A percentile compares a stretch with the other conserved stretches of the same genome.
These are phyloP conservation scores for Lagenidium sp. DNA, from an alignment of 352 stramenopile species.

Conservation along the genomic window DNA sequence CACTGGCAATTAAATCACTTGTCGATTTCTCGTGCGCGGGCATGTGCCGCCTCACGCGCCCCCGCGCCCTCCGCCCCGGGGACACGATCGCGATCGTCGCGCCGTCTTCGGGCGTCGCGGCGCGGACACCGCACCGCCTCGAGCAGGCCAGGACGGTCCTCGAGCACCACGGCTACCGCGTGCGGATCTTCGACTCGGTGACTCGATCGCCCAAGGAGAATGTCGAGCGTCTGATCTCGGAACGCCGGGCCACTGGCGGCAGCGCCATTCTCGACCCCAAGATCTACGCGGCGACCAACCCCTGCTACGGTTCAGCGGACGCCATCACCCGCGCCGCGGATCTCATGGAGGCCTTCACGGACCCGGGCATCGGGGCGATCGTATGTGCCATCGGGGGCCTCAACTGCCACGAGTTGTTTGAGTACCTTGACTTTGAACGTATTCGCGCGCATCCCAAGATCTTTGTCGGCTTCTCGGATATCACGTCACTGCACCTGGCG, in stretches of 20 bases:
- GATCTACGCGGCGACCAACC: constrained; percentile 11
- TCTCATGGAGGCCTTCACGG: constrained; percentile 42
- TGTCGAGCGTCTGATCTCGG: neutral
- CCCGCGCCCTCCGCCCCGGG: constrained; percentile 18
- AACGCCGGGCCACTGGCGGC: neutral
- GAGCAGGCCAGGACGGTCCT: constrained; percentile 23
- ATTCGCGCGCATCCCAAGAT: constrained; percentile 37
- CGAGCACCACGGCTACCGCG: constrained; percentile 22
- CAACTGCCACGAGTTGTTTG: constrained; percentile 49
- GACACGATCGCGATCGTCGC: constrained; percentile 48
- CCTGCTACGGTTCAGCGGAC: constrained; percentile 41
- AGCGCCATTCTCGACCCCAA: constrained; percentile 4
- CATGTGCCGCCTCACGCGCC: constrained; percentile 4
- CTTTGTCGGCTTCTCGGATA: constrained; percentile 52
- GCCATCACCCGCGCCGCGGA: constrained; percentile 27
- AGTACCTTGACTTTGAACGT: constrained; percentile 44
- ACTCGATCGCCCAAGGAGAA: constrained; percentile 22
- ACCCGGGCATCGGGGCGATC: constrained; percentile 29
- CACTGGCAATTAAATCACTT: no score
- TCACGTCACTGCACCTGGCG: constrained; percentile 53
- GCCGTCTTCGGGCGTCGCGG: constrained; percentile 30
- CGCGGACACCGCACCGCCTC: constrained; percentile 31
- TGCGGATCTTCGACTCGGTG: constrained; percentile 42
- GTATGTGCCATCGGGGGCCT: constrained; percentile 48
- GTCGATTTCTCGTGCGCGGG: no score